These are phyloP conservation scores for Amanita phalloides DNA, from an alignment of 768 basidiomycete species.

Conservation along the genomic window DNA sequence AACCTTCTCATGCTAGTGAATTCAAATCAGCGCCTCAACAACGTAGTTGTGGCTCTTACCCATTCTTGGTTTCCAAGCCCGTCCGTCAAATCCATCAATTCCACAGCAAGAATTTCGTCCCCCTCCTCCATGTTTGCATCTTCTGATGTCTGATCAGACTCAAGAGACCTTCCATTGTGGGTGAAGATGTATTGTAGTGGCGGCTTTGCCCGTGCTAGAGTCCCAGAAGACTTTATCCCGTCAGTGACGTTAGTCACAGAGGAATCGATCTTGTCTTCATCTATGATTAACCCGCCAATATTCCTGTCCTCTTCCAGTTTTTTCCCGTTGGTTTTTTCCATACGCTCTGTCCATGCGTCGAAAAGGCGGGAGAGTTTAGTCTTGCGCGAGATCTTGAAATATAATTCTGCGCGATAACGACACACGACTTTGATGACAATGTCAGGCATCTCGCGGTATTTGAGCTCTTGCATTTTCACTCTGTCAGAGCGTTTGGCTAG, in stretches of 20 bases:
- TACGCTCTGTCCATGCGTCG: conserved; percentile 82
- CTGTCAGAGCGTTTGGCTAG: conserved; percentile 73
- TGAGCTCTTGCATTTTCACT: conserved; percentile 67
- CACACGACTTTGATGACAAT: conserved; percentile 85
- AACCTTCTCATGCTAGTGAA: conserved; percentile 49
- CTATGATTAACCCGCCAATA: conserved; percentile 6
- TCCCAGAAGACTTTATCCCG: conserved; percentile 25
- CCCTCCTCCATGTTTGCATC: conserved; percentile 82
- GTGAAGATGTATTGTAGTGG: conserved; percentile 79
- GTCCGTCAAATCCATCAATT: conserved; percentile 84
- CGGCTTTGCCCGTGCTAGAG: conserved; percentile 20
- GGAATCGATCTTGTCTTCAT: conserved; percentile 10
- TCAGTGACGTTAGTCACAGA: conserved; percentile 19
- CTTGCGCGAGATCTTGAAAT: conserved; percentile 90
- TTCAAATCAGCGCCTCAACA: not conserved
- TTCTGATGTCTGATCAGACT: conserved; percentile 76
- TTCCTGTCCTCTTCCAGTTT: conserved; percentile 23
- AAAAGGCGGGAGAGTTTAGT: conserved; percentile 77
- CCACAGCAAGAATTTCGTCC: conserved; percentile 83
- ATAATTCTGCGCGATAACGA: conserved; percentile 81
- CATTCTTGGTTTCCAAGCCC: conserved; percentile 49
- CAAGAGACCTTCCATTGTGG: conserved; percentile 70
- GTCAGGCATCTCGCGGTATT: conserved; percentile 81
- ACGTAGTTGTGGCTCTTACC: conserved; percentile 22
- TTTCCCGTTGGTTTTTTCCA: conserved; percentile 53